phyloP scores from a whole-genome alignment of 2,329 filamentous ascomycete genomes.

The Chrysoporthe puriensis region DNA sequence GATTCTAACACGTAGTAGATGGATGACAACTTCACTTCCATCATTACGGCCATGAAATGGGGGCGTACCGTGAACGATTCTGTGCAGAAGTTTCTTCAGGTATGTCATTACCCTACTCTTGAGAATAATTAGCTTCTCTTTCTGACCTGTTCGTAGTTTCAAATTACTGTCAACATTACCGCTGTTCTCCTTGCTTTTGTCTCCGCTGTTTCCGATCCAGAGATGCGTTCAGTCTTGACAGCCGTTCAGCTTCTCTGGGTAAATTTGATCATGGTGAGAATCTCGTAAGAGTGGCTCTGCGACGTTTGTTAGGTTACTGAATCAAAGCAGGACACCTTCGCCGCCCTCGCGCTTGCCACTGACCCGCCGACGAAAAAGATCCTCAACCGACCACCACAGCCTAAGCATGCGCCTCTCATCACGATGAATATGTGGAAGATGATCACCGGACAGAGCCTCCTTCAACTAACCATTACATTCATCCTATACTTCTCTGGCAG shows the following conservation, averaged over 20 bases:
- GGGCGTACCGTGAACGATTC: conserved; percentile 71
- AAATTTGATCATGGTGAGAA: conserved; percentile 63
- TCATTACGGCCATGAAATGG: conserved; percentile 70
- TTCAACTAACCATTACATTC: conserved; percentile 62
- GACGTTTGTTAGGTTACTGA: neutral
- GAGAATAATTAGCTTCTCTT: neutral
- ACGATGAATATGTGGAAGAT: conserved; percentile 72
- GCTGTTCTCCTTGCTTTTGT: conserved; percentile 68
- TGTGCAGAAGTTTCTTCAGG: conserved; percentile 69
- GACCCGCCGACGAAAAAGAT: conserved; percentile 63
- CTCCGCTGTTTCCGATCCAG: conserved; percentile 60
- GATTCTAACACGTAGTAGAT: conserved; percentile 38
- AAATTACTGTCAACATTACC: conserved; percentile 73
- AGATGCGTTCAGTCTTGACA: conserved; percentile 63
- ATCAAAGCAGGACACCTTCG: conserved; percentile 57
- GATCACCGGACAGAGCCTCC: conserved; percentile 65
- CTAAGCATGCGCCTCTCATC: conserved; percentile 73
- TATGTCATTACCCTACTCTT: conserved; percentile 31
- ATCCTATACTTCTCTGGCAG: conserved; percentile 64
- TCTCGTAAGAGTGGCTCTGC: neutral
- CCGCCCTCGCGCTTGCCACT: conserved; percentile 66
- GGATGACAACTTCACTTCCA: conserved; percentile 69
- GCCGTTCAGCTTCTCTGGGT: conserved; percentile 72
- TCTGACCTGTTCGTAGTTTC: conserved; percentile 46
- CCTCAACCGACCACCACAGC: conserved; percentile 56